Evolutionary conservation across 192 early-diverging fungal species (phyloP).

Genomic region (Globomyces pollinis-pini): DNA sequence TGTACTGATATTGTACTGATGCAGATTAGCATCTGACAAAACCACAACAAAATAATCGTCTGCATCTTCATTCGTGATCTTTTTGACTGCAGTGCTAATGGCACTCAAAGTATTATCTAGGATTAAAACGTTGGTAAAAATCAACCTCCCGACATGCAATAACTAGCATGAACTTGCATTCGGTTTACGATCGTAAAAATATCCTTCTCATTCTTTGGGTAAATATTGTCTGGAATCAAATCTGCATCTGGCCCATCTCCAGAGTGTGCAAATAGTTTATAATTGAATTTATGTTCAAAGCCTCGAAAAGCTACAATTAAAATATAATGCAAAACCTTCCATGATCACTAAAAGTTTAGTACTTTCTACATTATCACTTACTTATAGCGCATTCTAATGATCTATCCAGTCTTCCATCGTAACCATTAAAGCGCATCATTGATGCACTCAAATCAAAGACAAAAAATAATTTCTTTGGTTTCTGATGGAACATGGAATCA

Average conservation of each 20-base stretch:
- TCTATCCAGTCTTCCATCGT: slow-evolving; percentile 36
- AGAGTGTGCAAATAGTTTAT: slow-evolving; percentile 67
- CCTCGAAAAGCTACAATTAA: slow-evolving; percentile 46
- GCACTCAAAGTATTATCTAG: slow-evolving; percentile 65
- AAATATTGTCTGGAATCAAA: slow-evolving; percentile 58
- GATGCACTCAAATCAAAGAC: slow-evolving; percentile 71
- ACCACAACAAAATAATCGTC: slow-evolving; percentile 77
- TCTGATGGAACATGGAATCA: slow-evolving; percentile 59
- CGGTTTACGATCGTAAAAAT: slow-evolving; percentile 54
- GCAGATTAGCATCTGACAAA: slow-evolving; percentile 75
- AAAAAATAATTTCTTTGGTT: slow-evolving; percentile 69
- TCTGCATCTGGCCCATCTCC: slow-evolving; percentile 64
- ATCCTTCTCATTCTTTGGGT: slow-evolving; percentile 75
- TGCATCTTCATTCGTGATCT: slow-evolving; percentile 63
- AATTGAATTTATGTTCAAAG: slow-evolving; percentile 73
- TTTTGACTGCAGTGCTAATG: slow-evolving; percentile 54
- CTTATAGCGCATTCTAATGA: slow-evolving; percentile 36
- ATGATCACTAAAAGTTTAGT: slow-evolving; percentile 58
- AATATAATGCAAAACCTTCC: slow-evolving; percentile 31
- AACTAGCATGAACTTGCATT: slow-evolving; percentile 70
- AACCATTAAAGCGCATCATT: slow-evolving; percentile 35
- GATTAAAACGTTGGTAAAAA: background rate
- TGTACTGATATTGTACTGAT: slow-evolving; percentile 70
- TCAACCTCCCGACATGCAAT: slow-evolving; percentile 56
- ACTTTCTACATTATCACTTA: too few species aligned